Conservation (phyloP, 768 basidiomycete species). For the Collybia mongolica region DNA sequence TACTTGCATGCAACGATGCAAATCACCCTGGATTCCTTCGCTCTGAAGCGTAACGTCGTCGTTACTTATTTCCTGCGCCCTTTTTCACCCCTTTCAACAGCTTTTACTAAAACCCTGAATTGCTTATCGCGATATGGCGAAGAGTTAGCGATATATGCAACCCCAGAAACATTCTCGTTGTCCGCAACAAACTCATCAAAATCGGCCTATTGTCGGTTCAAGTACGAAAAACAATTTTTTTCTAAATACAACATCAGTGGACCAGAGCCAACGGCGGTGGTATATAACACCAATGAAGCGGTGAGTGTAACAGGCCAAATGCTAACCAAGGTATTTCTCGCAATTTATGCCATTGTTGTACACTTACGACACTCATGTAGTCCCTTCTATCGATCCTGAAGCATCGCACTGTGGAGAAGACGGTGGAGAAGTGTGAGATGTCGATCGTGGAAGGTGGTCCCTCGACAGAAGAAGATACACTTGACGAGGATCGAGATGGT, state of each 20-base stretch:
- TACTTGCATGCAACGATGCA: slow-evolving; percentile 50
- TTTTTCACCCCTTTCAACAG: slow-evolving; percentile 35
- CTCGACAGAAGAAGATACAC: slow-evolving; percentile 28
- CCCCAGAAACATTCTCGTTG: slow-evolving; percentile 56
- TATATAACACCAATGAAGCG: slow-evolving; percentile 34
- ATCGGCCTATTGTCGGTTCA: slow-evolving; percentile 81
- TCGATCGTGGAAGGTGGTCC: slow-evolving; percentile 55
- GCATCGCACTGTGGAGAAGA: slow-evolving; percentile 72
- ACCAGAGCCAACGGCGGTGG: slow-evolving; percentile 13
- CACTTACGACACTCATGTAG: slow-evolving; percentile 28
- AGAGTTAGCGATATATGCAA: slow-evolving; percentile 70
- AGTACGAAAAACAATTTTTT: slow-evolving; percentile 68
- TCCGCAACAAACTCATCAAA: slow-evolving; percentile 79
- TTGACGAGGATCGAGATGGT: slow-evolving; percentile 51
- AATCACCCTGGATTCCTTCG: slow-evolving; percentile 58
- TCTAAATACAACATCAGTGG: slow-evolving; percentile 53
- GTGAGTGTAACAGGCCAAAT: slow-evolving; percentile 61
- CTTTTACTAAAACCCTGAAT: slow-evolving; percentile 69
- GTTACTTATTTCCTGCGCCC: slow-evolving; percentile 4
- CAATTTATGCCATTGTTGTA: background rate
- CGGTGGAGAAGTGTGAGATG: slow-evolving; percentile 75
- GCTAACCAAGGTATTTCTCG: slow-evolving; percentile 54
- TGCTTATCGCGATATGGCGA: slow-evolving; percentile 85
- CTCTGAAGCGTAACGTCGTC: slow-evolving; percentile 44
- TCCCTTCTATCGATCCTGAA: slow-evolving; percentile 72